Evolutionary conservation across 768 basidiomycete genomes (phyloP).

Genomic region (Agrocybe praecox): DNA sequence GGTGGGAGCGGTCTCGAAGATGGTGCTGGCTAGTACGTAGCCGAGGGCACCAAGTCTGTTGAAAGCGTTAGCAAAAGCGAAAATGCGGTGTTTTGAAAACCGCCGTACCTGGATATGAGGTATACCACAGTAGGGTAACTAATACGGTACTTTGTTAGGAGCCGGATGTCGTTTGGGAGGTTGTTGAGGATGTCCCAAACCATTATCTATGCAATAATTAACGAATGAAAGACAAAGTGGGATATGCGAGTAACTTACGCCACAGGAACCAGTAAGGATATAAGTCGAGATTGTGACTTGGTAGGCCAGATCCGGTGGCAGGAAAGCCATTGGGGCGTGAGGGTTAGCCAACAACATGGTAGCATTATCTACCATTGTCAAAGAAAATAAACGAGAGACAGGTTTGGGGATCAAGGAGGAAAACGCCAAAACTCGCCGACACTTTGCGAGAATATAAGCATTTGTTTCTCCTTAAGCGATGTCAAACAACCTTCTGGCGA

Average conservation of each 20-base stretch:
- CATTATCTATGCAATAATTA: neutral
- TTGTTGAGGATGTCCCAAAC: slow-evolving; percentile 15
- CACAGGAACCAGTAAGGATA: slow-evolving; percentile 12
- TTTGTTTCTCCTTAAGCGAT: too few species aligned
- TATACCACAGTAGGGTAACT: slow-evolving; percentile 4
- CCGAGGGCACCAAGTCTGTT: slow-evolving; percentile 7
- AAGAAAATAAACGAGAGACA: too few species aligned
- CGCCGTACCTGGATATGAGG: slow-evolving; percentile 2
- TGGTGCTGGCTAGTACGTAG: slow-evolving; percentile 6
- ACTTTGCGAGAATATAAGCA: too few species aligned
- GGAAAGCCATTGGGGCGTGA: slow-evolving; percentile 28
- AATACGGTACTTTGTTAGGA: slow-evolving; percentile 3
- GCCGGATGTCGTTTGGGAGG: slow-evolving; percentile 5
- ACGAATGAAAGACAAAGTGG: too few species aligned
- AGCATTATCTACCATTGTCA: too few species aligned
- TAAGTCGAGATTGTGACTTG: slow-evolving; percentile 24
- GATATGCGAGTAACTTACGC: neutral
- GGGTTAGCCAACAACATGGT: slow-evolving; percentile 24
- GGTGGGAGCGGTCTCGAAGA: slow-evolving; percentile 14
- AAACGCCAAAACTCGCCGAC: too few species aligned
- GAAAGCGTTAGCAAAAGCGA: neutral
- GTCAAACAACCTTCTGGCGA: too few species aligned
- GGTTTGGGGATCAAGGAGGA: too few species aligned
- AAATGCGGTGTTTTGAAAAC: neutral
- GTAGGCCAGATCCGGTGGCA: slow-evolving; percentile 22